Base-by-base conservation (phyloP, 495 filamentous ascomycete genomes). In the Penicillium malachiteum region DNA sequence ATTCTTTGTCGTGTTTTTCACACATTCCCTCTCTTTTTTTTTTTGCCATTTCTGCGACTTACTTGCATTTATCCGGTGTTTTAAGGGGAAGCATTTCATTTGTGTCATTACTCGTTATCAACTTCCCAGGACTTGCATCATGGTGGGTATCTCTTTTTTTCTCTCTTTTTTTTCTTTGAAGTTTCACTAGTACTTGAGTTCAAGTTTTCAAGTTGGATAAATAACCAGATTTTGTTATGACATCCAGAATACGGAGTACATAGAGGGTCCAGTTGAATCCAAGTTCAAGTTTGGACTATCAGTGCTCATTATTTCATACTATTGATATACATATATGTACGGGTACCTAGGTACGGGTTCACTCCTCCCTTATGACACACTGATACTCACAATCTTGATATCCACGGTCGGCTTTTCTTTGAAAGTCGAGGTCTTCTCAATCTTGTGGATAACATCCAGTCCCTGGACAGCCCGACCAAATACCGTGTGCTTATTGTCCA, bases 371-470 rank as follows among this genome's bases (percentile, higher is more conserved):
- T 47, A 73, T 7, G 69, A 69, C 5, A 78, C 63, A 30, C 54
- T 73, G 49, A 99, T 94, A 69, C 88, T 97, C 31, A 99, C 82
- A 67, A 99, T 94, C 78, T 96, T 97, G 59, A 99, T 89, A 75
- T 97, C 93, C 59, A 96, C 91, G 71, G 93, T 89, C 13, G 95
- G 94, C 77, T 91, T 93, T 73, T 99, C 95, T 78, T 97, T 97
- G 61, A 87, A 85, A n/a, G 90, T 90, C 71, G 84, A 88, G 26
- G 81, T 80, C 71, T 96, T 96, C 76, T 97, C 95, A 64, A 99
- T 99, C 78, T 84, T 89, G 71, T 97, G 91, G 57, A 97, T 85
- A n/a, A 97, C 89, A 69, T 99, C 94, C 55, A 97, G 67, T 2
- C 94, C 94, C 67, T 91, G 86, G 45, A 92, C 84, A 0, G 90